phyloP scores from a whole-genome alignment of 805 yeast species.

The Sugiyamaella qingdaonensis region DNA sequence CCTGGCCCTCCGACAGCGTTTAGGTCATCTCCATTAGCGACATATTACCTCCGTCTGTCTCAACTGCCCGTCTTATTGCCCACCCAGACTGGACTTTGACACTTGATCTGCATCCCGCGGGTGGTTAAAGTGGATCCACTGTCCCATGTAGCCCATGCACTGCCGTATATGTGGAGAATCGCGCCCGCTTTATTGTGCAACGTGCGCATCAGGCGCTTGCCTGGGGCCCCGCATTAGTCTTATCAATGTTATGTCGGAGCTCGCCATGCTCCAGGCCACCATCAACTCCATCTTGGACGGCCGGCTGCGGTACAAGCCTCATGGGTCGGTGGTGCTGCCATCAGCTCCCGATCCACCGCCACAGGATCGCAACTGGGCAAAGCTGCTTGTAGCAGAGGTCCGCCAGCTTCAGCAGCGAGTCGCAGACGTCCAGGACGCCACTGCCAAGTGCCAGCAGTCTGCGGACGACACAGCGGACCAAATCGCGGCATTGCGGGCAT shows the following conservation, averaged over 20 bases:
- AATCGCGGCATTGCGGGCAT: neutral
- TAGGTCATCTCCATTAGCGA: too few species aligned
- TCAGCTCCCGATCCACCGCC: neutral
- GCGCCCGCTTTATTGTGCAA: conserved; percentile 18
- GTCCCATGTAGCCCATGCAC: neutral
- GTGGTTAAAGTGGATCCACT: neutral
- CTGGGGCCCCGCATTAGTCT: conserved; percentile 19
- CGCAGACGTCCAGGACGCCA: neutral
- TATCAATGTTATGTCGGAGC: conserved; percentile 17
- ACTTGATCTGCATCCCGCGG: neutral
- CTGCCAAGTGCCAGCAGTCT: conserved; percentile 4
- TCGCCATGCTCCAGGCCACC: conserved; percentile 12
- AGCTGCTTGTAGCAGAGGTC: neutral
- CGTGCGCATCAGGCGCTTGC: conserved; percentile 18
- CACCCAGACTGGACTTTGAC: neutral
- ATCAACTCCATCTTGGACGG: conserved; percentile 9
- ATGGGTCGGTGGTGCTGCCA: neutral
- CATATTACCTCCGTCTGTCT: too few species aligned
- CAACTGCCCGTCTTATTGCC: too few species aligned
- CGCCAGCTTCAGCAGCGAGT: neutral
- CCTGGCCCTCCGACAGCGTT: neutral
- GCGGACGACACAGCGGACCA: neutral
- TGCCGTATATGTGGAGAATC: conserved; percentile 22
- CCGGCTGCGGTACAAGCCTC: neutral
- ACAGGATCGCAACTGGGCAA: neutral